Evolutionary conservation across 73 alveolate species (phyloP), one percentile per base, ranked within the genome.

Genomic region (Stentor roeselii): DNA sequence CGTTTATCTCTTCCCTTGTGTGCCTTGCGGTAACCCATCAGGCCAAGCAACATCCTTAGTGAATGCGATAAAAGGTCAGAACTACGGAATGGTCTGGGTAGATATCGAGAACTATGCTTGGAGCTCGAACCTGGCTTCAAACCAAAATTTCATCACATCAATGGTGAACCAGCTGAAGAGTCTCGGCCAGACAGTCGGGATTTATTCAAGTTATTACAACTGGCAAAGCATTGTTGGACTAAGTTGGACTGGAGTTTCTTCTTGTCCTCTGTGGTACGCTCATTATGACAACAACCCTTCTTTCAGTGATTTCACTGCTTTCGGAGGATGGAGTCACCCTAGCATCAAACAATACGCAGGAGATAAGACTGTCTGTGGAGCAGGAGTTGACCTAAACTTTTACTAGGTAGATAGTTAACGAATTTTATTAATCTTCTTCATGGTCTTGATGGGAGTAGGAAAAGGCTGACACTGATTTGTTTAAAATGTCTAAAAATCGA

Each of bases 291-390:
- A 87, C 86, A 32, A 42, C 76, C 92, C 90, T 4, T 76, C 93
- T 34, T 93, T 93, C 90, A 39, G 87, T 30, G 98, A 93, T 82
- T 93, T 78, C 86, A 0, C 87, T 11, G 14, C 91, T 11, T 85
- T 93, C 82, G 98, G 98, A 75, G 95, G 96, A 2, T 93, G 96
- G 96, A 30, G 87, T 40, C 60, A 50, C 59, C 98, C 98, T 36
- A 75, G 84, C 39, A 93, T 93, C n/a, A 93, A 93, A 82, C 88
- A 93, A 74, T 93, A 84, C 86, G 42, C 3, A 3, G 98, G 98
- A 35, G 95, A 89, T 50, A 78, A 89, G 50, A 85, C 95, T 15
- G 83, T 87, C 21, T 91, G 96, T 80, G 92, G 92, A 35, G 85
- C 60, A 40, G 98, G 96, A n/a, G 94, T 93, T 34, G 98, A 93